Conservation (phyloP, 2,329 filamentous ascomycete species). For the Rutstroemia sp. region DNA sequence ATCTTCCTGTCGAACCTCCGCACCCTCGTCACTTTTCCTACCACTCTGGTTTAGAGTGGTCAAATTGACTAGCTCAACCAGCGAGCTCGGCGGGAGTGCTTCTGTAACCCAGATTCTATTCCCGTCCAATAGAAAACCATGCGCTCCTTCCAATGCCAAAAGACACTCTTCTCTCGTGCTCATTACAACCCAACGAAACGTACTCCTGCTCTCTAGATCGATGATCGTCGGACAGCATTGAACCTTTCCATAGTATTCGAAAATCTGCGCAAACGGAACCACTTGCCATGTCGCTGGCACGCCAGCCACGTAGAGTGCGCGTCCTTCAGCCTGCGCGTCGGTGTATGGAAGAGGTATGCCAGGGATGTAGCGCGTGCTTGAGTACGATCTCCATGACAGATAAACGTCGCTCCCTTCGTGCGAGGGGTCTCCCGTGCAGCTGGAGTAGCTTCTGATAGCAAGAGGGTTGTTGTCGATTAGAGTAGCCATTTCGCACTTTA, state of each 20-base stretch:
- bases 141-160: conserved; percentile 8
- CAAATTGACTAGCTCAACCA: background rate
- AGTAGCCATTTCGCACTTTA: too few species aligned
- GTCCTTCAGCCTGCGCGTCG: conserved; percentile 11
- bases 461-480: too few species aligned
- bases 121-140: conserved; percentile 8
- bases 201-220: conserved; percentile 12
- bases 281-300: conserved; percentile 11
- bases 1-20: background rate
- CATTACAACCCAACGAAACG: conserved; percentile 24
- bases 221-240: conserved; percentile 16
- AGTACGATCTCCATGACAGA: too few species aligned
- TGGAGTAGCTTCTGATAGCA: too few species aligned
- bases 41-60: background rate
- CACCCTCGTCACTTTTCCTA: background rate
- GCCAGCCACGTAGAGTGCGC: conserved; percentile 19
- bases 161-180: conserved; percentile 13
- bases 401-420: too few species aligned
- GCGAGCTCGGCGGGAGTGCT: conserved; percentile 1
- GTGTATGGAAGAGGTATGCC: conserved; percentile 17
- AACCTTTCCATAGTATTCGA: conserved; percentile 14
- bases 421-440: too few species aligned
- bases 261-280: conserved; percentile 9
- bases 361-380: conserved; percentile 9
- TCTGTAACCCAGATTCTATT: conserved; percentile 1